Conservation (phyloP, 257 asterid genomes). For the Solanum lycopersicoides region DNA sequence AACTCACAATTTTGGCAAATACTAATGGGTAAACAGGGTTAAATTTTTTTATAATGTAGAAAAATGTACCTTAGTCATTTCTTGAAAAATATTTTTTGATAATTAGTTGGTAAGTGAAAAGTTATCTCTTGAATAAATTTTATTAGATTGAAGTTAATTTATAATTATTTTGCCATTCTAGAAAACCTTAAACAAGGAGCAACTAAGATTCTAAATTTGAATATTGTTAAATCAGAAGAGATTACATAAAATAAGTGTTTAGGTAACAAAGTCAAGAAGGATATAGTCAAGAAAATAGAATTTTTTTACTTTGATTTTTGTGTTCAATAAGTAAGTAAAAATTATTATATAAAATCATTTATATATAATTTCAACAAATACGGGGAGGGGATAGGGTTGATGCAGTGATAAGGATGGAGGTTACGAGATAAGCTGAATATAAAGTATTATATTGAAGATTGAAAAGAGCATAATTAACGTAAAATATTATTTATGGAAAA, state of each 20-base stretch:
- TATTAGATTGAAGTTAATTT: neutral
- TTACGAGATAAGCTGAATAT: too few species aligned
- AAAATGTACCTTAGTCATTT: neutral
- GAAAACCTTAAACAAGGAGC: neutral
- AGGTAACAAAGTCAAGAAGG: neutral
- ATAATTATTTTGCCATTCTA: neutral
- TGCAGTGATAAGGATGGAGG: rapidly evolving
- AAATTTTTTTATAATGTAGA: neutral
- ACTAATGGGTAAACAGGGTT: neutral
- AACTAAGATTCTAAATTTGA: neutral
- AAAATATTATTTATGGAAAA: too few species aligned
- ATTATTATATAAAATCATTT: too few species aligned
- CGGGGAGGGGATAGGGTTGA: neutral
- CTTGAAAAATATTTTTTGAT: neutral
- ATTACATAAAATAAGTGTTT: neutral
- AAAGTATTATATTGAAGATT: too few species aligned
- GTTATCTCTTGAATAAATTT: neutral
- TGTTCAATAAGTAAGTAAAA: neutral
- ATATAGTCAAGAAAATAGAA: neutral
- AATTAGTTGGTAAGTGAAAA: neutral
- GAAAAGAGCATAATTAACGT: too few species aligned
- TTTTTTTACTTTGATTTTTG: neutral
- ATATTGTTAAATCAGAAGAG: neutral
- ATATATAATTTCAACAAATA: neutral
- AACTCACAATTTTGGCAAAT: neutral